These are phyloP conservation scores for Paracamarosporium sp. DNA, from an alignment of 2,329 filamentous ascomycete genomes.

Conservation along the genomic window DNA sequence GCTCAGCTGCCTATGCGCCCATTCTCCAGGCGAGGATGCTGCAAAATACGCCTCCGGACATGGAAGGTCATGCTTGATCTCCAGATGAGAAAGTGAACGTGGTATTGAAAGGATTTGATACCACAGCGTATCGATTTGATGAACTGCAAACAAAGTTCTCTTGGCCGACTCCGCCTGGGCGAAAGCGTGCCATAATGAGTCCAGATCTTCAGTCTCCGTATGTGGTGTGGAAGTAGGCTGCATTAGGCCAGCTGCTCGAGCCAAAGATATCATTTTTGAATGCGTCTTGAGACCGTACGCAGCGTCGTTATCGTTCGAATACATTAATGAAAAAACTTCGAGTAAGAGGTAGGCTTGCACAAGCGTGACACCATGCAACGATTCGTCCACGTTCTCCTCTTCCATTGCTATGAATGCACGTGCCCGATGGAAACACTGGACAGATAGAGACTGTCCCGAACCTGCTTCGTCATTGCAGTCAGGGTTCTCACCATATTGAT, in stretches of 20 bases:
- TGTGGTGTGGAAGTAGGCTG: constrained; percentile 15
- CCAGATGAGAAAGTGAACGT: constrained; percentile 28
- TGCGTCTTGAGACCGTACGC: constrained; percentile 27
- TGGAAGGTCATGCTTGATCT: constrained; percentile 29
- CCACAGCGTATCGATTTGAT: constrained; percentile 29
- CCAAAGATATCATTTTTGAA: constrained; percentile 26
- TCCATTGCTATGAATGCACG: constrained; percentile 18
- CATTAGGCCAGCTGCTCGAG: constrained; percentile 25
- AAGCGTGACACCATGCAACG: constrained; percentile 6
- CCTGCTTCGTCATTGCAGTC: constrained; percentile 12
- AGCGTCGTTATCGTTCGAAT: constrained; percentile 21
- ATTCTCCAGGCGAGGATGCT: constrained; percentile 21
- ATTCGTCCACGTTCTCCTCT: constrained; percentile 10
- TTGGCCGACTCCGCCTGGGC: constrained; percentile 19
- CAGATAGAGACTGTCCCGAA: constrained; percentile 17
- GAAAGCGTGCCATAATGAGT: constrained; percentile 23
- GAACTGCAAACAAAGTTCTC: constrained; percentile 25
- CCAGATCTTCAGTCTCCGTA: constrained; percentile 17
- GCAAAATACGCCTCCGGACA: constrained; percentile 25
- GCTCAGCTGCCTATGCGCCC: constrained; percentile 22
- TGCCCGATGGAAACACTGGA: constrained; percentile 20
- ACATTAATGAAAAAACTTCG: constrained; percentile 26
- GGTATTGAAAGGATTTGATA: constrained; percentile 31
- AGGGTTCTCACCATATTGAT: constrained; percentile 27
- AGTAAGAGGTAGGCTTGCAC: constrained; percentile 26